phyloP scores from a whole-genome alignment of 306 rosid species.

The Prunus kanzakura region DNA sequence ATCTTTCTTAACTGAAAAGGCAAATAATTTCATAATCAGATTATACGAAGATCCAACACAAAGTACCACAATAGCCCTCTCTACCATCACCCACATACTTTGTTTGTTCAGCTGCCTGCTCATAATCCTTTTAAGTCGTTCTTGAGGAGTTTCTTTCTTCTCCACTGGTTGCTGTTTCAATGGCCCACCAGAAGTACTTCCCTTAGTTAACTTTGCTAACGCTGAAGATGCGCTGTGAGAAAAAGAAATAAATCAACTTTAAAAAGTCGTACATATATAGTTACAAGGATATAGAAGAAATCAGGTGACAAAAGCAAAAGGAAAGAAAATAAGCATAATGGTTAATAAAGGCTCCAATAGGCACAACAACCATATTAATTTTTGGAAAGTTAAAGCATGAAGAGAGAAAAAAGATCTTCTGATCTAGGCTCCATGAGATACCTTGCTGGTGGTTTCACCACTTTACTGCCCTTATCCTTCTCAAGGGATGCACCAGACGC shows the following conservation, averaged over 20 bases:
- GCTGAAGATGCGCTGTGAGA: slow-evolving; percentile 73
- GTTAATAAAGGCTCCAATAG: slow-evolving; percentile 1
- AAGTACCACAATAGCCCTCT: background rate
- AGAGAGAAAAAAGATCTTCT: background rate
- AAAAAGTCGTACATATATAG: background rate
- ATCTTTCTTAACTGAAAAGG: slow-evolving; percentile 82
- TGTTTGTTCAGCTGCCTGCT: slow-evolving; percentile 90
- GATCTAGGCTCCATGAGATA: slow-evolving; percentile 26
- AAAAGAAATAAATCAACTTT: slow-evolving; percentile 15
- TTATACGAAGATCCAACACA: background rate
- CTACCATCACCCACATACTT: slow-evolving; percentile 42
- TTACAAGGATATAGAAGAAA: background rate
- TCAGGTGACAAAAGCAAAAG: background rate
- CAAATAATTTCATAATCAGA: slow-evolving; percentile 9
- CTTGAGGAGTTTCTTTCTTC: slow-evolving; percentile 99
- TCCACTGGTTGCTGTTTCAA: slow-evolving; percentile 70
- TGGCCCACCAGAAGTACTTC: slow-evolving; percentile 70
- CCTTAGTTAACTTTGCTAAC: slow-evolving; percentile 68
- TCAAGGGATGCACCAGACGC: slow-evolving; percentile 85
- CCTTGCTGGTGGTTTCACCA: slow-evolving; percentile 68
- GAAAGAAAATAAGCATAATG: background rate
- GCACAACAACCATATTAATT: background rate
- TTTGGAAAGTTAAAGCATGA: background rate
- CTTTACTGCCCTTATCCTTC: slow-evolving; percentile 68
- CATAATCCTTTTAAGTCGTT: slow-evolving; percentile 98